A percentile compares a stretch with the other conserved stretches of the same genome.
Conservation (phyloP, 345 rosid genomes). For the Rubroshorea leprosula region DNA sequence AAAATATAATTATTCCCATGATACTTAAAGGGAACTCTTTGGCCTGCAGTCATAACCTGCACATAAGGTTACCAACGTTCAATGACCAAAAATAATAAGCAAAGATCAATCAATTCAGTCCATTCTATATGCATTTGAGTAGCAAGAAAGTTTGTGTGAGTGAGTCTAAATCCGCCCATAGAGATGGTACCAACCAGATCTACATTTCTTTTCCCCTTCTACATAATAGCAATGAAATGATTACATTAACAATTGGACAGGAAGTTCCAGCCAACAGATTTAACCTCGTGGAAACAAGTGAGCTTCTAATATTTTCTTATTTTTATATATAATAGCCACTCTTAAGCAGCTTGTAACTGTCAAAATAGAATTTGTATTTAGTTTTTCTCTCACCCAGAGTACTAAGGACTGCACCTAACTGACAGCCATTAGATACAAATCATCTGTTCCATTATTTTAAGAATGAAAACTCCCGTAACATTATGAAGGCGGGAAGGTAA, state of each 20-base stretch:
- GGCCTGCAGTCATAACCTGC: slow-evolving; percentile 92
- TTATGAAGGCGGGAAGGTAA: too few species aligned
- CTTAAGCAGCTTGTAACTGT: too few species aligned
- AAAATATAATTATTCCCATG: slow-evolving; percentile 88
- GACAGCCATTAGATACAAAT: too few species aligned
- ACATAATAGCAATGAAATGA: not conserved
- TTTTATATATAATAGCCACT: too few species aligned
- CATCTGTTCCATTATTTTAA: too few species aligned
- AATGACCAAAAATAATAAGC: not conserved
- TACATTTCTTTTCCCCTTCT: not conserved
- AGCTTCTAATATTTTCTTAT: not conserved
- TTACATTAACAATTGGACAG: too few species aligned
- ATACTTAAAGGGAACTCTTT: slow-evolving; percentile 77
- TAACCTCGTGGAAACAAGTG: not conserved
- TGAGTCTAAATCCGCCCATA: not conserved
- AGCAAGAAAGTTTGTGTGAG: not conserved
- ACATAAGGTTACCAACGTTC: slow-evolving; percentile 8
- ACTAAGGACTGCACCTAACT: too few species aligned
- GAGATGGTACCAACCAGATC: not conserved
- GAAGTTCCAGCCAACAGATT: not conserved
- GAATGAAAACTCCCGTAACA: too few species aligned
- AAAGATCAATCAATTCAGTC: not conserved
- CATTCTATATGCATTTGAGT: not conserved
- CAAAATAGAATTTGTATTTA: too few species aligned
- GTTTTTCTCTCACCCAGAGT: too few species aligned